Conservation (phyloP, 768 basidiomycete genomes). For the Tylopilus intermedius region DNA sequence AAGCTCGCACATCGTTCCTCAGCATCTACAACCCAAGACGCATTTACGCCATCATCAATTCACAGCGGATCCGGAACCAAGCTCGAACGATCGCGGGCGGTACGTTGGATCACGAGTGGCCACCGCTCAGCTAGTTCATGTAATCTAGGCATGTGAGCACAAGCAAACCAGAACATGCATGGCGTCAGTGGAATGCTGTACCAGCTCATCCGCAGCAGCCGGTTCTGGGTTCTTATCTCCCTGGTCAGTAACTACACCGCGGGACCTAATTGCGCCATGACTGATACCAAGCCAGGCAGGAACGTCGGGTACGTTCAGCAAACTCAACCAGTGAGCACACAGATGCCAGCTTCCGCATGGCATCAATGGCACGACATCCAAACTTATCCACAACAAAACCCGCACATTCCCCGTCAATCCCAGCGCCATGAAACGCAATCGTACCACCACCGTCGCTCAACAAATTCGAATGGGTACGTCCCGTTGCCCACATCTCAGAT, state of each 20-base stretch:
- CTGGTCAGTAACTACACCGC: no score
- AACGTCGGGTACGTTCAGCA: no score
- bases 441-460: slow-evolving; percentile 7
- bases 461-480: neutral
- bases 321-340: slow-evolving; percentile 5
- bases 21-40: slow-evolving; percentile 8
- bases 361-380: neutral
- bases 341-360: slow-evolving; percentile 6
- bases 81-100: slow-evolving; percentile 7
- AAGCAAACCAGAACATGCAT: slow-evolving; percentile 2
- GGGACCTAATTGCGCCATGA: no score
- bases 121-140: neutral
- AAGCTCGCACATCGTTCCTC: slow-evolving; percentile 28
- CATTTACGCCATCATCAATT: neutral
- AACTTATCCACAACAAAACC: slow-evolving; percentile 19
- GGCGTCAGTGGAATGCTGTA: slow-evolving; percentile 1
- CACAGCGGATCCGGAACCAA: neutral
- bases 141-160: slow-evolving; percentile 3
- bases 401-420: slow-evolving; percentile 27
- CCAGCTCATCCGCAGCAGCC: slow-evolving; percentile 10
- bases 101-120: slow-evolving; percentile 6
- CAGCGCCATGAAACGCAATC: slow-evolving; percentile 4
- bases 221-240: no score
- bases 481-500: neutral
- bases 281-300: no score